Percentiles rank a stretch among this genome's conserved stretches.
phyloP scores from a whole-genome alignment of 2,329 filamentous ascomycete species.

The Biscogniauxia marginata region DNA sequence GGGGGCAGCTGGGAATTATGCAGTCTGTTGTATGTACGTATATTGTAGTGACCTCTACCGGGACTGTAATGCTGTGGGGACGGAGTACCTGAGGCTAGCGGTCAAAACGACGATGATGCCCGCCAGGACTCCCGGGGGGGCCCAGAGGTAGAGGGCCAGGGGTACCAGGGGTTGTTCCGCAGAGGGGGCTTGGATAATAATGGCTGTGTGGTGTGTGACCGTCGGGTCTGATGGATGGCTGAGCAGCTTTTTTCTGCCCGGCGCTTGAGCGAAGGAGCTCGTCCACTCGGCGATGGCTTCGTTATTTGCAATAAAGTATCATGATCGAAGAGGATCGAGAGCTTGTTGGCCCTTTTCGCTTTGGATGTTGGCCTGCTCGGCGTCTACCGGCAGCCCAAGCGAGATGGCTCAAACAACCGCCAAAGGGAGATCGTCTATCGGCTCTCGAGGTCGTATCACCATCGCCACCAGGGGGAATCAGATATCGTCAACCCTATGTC shows the following conservation, averaged over 20 bases:
- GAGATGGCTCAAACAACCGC: no score
- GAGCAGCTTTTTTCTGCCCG: no score
- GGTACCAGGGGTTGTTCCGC: slow-evolving; percentile 21
- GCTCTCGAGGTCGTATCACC: no score
- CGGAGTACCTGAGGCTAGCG: slow-evolving; percentile 24
- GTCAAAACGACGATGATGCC: slow-evolving; percentile 32
- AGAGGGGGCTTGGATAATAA: no score
- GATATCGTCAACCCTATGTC: no score
- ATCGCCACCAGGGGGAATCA: no score
- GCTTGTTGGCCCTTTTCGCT: no score
- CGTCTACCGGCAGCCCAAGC: no score
- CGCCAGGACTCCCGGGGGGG: slow-evolving; percentile 22
- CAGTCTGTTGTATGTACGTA: slow-evolving; percentile 20
- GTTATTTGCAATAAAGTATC: neutral
- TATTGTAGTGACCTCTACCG: slow-evolving; percentile 9
- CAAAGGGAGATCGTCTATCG: no score
- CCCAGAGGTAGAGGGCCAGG: slow-evolving; percentile 21
- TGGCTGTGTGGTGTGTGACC: no score
- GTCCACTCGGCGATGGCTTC: neutral
- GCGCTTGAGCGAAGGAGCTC: neutral
- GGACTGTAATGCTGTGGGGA: slow-evolving; percentile 26
- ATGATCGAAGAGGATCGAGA: neutral
- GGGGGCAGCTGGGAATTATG: slow-evolving; percentile 27
- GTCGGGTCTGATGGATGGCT: no score
- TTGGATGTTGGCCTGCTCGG: no score